Percentiles rank a stretch among this genome's conserved stretches.
Conservation (phyloP, 768 basidiomycete genomes). For the Hericium erinaceus region DNA sequence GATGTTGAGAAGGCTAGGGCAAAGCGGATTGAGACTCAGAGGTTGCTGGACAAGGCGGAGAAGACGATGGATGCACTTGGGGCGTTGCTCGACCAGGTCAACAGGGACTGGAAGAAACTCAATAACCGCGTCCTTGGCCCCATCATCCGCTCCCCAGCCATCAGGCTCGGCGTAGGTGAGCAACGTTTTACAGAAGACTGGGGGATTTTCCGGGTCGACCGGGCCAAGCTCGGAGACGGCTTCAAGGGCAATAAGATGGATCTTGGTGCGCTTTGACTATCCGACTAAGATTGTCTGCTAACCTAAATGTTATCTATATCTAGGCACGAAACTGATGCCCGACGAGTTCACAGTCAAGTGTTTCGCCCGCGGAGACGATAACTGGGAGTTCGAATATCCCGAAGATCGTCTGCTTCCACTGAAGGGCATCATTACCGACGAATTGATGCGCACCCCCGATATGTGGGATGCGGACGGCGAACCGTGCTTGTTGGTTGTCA, state of each 20-base stretch:
- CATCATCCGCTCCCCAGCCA: neutral
- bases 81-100: neutral
- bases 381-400: neutral
- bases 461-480: neutral
- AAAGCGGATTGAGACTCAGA: neutral
- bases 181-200: slow-evolving; percentile 9
- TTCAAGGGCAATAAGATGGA: slow-evolving; percentile 7
- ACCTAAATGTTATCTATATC: slow-evolving; percentile 2
- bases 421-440: neutral
- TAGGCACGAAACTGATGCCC: neutral
- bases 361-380: neutral
- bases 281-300: neutral
- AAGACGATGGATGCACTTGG: neutral
- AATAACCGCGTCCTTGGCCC: neutral
- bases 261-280: slow-evolving; percentile 13
- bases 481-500: slow-evolving; percentile 7
- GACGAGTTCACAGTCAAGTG: neutral
- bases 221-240: neutral
- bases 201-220: slow-evolving; percentile 1
- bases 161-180: neutral
- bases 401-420: neutral
- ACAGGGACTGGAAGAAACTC: neutral
- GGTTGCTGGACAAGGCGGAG: neutral
- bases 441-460: neutral
- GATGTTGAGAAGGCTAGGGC: neutral